Evolutionary conservation across 805 yeast genomes (phyloP), one percentile per base, ranked within the genome.

Genomic region (Saccharomycopsis javanensis): DNA sequence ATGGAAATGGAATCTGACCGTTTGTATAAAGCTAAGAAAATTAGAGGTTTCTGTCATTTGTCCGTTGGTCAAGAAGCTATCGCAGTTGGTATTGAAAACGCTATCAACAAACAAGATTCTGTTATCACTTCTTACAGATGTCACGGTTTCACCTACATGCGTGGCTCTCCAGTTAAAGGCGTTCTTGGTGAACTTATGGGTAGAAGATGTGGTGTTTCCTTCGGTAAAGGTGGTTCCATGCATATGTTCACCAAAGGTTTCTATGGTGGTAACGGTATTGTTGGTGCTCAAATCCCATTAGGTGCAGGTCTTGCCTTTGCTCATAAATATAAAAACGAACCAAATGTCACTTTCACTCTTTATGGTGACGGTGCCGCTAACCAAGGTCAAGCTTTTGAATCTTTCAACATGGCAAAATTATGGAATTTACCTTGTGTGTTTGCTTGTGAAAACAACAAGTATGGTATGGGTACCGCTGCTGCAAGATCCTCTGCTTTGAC

Each of bases 351-450:
- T 60, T 92, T 90, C 74, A 75, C 96, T 59, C 76, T 94, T 63
- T 94, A 94, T 76, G 99, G 99, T 76, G 99, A 94, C 71, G 99
- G 99, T 81, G 99, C 99, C 55, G 85, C 98, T 63, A 94, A 94
- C 80, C 99, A 94, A 78, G 99, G 99, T 72, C 99, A 94, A 79
- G 97, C 91, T 61, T 94, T 94, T 67, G 99, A 94, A 79, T 72
- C 97, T 55, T 94, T 80, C 81, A 94, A 94, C 83, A 94, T 94
- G 98, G 99, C 99, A 69, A 94, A 94, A 77, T 82, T 94, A 71
- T 94, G 97, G 96, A 84, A 91, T 75, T 80, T 94, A 70, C 99
- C 99, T 65, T 86, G 88, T 71, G 76, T 94, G 63, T 94, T 89
- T 70, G 89, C 94, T 62, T 94, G 99, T 80, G 99, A 94, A 77